These are phyloP conservation scores for Luvunga scandens DNA, from an alignment of 345 rosid genomes.

Conservation along the genomic window DNA sequence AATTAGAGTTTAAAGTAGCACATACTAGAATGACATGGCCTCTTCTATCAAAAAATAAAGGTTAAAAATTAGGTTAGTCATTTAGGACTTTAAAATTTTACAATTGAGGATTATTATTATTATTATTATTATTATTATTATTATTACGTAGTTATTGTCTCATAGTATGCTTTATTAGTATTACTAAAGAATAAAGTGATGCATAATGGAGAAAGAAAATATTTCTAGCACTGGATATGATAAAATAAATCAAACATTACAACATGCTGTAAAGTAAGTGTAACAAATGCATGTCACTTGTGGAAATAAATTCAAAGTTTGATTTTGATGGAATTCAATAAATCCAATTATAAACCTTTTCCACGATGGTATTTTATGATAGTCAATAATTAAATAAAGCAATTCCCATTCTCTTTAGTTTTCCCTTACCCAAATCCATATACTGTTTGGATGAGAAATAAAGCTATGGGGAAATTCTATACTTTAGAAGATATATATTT, in stretches of 20 bases:
- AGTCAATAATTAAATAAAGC: neutral
- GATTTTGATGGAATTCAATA: neutral
- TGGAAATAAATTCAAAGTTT: neutral
- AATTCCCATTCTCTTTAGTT: neutral
- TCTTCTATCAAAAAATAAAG: too few relatives aligned
- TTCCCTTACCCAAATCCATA: neutral
- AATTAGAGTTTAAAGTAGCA: too few relatives aligned
- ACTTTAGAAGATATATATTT: too few relatives aligned
- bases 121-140: too few relatives aligned
- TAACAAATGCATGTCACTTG: neutral
- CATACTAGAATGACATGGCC: too few relatives aligned
- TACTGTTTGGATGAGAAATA: too few relatives aligned
- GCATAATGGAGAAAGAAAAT: neutral
- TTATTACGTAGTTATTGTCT: too few relatives aligned
- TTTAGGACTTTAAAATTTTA: too few relatives aligned
- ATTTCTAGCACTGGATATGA: neutral
- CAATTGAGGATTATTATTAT: too few relatives aligned
- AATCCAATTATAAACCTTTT: neutral
- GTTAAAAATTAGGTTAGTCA: too few relatives aligned
- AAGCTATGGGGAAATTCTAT: too few relatives aligned
- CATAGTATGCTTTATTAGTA: too few relatives aligned
- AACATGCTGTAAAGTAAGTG: neutral
- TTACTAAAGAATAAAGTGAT: neutral
- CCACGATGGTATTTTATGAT: neutral
- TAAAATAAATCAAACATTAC: neutral